Base-by-base conservation (phyloP, 345 rosid species). In the Camelina hispida region DNA sequence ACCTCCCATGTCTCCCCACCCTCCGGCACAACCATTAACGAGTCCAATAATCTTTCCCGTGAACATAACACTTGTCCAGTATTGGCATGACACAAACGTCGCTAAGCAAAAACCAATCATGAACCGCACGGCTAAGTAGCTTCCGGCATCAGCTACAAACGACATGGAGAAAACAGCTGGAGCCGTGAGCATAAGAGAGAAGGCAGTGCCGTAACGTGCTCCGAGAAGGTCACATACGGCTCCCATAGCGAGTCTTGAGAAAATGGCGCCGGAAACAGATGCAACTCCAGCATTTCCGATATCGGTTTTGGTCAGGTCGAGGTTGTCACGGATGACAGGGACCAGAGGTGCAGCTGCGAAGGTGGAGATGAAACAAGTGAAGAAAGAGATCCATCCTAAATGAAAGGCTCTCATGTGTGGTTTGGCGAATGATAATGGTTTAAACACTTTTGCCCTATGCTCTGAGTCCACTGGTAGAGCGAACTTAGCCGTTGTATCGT, bases 1-100 rank as follows among this genome's bases (percentile, higher is more conserved):
- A 0, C 98, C 97, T 0, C 98, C 98, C 97, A 90, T 89, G 44
- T 89, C 89, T 3, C 98, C 98, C 98, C 98, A 93, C 0, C 95
- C 97, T 4, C 91, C 95, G 0, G 98, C 96, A 1, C 93, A 87
- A 23, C 98, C 97, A 7, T 93, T 93, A 9, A 85, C 98, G 2
- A 86, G 84, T 6, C 98, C 97, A 0, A 90, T 87, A 40, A 93
- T 90, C 80, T 85, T 86, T 50, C 93, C 84, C 53, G 82, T 90
- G 74, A 90, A 93, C 98, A 93, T 90, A 7, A 89, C 87, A 59
- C 91, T 89, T 69, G 89, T 93, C 98, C 98, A 93, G 51, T 89
- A 93, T 62, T 89, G 95, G 73, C 95, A 90, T 1, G 98, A 93
- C 56, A 93, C 97, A 23, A 93, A 93, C 1, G 98, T 90, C 0